Evolutionary conservation across 768 basidiomycete species (phyloP), one percentile per base, ranked within the genome.

Genomic region (Leccinum incarnatum): DNA sequence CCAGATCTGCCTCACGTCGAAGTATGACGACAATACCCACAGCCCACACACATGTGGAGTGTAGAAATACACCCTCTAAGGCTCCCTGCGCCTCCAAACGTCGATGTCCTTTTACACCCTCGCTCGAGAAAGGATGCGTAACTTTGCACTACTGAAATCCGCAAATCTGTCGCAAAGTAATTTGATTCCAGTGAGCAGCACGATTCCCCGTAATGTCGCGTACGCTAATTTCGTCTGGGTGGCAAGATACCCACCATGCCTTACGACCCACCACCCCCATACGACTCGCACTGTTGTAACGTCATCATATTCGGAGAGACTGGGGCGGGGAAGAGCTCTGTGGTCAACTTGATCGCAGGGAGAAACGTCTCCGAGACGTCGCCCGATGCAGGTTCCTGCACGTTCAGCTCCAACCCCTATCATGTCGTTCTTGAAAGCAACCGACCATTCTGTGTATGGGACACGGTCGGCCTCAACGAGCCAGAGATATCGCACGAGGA

Each of bases 311-410:
- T 71, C 12, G 69, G 71, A 23, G 69, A 70, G 52, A 62, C 69
- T 10, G 69, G 69, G 15, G 40, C 51, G 7, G 74, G 74, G 2
- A 80, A 80, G 57, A 80, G 79, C 57, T 76, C 76, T 1, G 65
- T 78, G 30, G 64, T 79, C 61, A 80, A 79, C 63, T 62, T 80
- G 70, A 63, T 80, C 25, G 65, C 65, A n/a, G 70, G 69, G 10
- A 5, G 23, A 0, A 48, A 68, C 2, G 37, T 62, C 1, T 77
- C 77, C 11, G 4, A 51, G 3, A 69, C 70, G n/a, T 77, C 74
- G 2, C 68, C 68, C 27, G 60, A 68, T 10, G 71, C 73, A 8
- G 53, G 55, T 0, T 75, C 76, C 7, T 76, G 72, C 62, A 80
- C 79, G 0, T 72, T 78, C 37, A 5, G 62, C 14, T 68, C 59